Conservation (phyloP, 2,329 filamentous ascomycete species). For the Aspergillus sp. region DNA sequence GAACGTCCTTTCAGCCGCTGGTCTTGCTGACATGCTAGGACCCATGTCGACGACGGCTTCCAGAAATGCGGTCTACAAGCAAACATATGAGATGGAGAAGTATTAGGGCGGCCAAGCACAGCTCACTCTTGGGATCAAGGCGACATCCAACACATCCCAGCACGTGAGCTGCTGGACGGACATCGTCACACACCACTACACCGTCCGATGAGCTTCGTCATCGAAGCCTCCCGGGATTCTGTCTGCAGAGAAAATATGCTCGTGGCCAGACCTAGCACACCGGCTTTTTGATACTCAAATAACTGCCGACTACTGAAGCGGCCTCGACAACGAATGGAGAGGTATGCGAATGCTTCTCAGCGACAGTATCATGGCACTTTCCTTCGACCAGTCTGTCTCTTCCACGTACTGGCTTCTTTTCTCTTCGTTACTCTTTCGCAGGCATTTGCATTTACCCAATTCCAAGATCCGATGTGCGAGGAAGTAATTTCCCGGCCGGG, state of each 20-base stretch:
- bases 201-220: too few species aligned
- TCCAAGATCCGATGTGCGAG: too few species aligned
- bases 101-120: neutral
- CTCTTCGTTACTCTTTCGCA: too few species aligned
- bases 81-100: neutral
- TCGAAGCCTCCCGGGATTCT: too few species aligned
- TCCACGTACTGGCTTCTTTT: too few species aligned
- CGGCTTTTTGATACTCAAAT: constrained; percentile 1
- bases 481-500: too few species aligned
- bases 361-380: too few species aligned
- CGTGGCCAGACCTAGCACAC: constrained; percentile 1
- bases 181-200: neutral
- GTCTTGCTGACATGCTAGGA: neutral
- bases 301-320: constrained; percentile 8
- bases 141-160: neutral
- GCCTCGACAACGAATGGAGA: neutral
- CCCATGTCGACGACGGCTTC: neutral
- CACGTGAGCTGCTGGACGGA: constrained; percentile 3
- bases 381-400: too few species aligned
- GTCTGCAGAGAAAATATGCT: neutral
- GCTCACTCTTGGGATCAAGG: neutral
- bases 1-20: neutral
- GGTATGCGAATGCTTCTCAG: too few species aligned
- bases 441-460: too few species aligned
- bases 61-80: neutral